Evolutionary conservation across 495 filamentous ascomycete genomes (phyloP).

Genomic region (Mytilinidion resinicola): DNA sequence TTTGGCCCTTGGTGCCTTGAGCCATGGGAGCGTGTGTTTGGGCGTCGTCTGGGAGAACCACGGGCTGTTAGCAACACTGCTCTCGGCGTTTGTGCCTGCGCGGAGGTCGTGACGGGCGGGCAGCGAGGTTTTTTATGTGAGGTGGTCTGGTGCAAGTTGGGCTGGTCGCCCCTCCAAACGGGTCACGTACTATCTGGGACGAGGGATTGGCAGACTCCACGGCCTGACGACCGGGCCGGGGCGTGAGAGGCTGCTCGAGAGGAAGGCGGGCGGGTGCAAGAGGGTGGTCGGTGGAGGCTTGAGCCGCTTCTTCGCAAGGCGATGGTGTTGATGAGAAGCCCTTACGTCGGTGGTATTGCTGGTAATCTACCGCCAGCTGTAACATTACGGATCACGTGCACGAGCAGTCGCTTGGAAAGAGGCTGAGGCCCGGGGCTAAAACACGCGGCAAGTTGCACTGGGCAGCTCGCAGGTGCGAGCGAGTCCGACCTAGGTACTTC

Average conservation of each 20-base stretch:
- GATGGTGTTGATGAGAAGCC: background rate
- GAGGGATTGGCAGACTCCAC: background rate
- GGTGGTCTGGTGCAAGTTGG: background rate
- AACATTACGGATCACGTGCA: no score
- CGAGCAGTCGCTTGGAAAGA: no score
- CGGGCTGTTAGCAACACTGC: background rate
- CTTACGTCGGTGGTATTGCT: no score
- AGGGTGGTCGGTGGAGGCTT: background rate
- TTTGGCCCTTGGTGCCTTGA: slow-evolving; percentile 28
- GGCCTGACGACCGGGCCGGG: background rate
- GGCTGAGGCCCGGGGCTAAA: no score
- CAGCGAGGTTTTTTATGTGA: background rate
- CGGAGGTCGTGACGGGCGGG: background rate
- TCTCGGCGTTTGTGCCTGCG: background rate
- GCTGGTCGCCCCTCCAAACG: background rate
- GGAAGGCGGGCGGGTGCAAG: background rate
- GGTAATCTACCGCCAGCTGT: no score
- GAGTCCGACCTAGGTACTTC: no score
- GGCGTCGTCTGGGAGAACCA: background rate
- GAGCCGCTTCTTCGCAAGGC: background rate
- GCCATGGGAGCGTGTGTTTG: slow-evolving; percentile 20
- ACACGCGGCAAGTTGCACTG: no score
- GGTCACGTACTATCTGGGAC: background rate
- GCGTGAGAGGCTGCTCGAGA: background rate
- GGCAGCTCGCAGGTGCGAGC: no score